Base-by-base conservation (phyloP, 1,139 yeast genomes). In the Candida tropicalis region DNA sequence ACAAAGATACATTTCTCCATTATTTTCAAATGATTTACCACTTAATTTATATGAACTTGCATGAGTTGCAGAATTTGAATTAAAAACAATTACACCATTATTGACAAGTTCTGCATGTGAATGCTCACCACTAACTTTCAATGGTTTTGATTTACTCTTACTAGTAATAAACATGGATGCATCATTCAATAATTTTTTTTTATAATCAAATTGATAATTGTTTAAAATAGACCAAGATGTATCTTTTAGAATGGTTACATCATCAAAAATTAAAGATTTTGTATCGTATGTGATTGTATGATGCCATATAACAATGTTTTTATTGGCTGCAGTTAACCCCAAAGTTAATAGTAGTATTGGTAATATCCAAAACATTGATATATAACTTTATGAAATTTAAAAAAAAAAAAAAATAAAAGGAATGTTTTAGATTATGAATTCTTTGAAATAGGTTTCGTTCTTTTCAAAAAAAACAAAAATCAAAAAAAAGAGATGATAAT, bases 181-280 rank as follows among this genome's bases (percentile, higher is more conserved):
- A 11, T 31, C 35, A 12, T 18, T 31, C 18, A 18, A 4, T 6
- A 31, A 18, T n/a, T 9, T 31, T 17, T 24, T 24, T 10, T 6
- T 16, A 12, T 31, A 31, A 11, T 7, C 10, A 20, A 31, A 31
- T n/a, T 11, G 10, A 17, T 11, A n/a, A n/a, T 31, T 31, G 24
- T 31, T 31, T 18, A 31, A 31, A 20, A 31, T n/a, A 7, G 35
- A 31, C 35, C 35, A 31, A 18, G 22, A 31, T 3, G 16, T 13
- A 11, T n/a, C 23, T 31, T 31, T 18, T 11, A 6, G 35, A 18
- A 31, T 31, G 5, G 23, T 18, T 10, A 31, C 11, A 18, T 20
- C 15, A 17, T 18, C 13, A 7, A 15, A 31, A 10, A 10, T 11
- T 18, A 31, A 31, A 9, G 9, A 4, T 5, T 12, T 3, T 5